These are phyloP conservation scores for Pestalotiopsis sp. DNA, from an alignment of 2,329 filamentous ascomycete genomes.

Conservation along the genomic window DNA sequence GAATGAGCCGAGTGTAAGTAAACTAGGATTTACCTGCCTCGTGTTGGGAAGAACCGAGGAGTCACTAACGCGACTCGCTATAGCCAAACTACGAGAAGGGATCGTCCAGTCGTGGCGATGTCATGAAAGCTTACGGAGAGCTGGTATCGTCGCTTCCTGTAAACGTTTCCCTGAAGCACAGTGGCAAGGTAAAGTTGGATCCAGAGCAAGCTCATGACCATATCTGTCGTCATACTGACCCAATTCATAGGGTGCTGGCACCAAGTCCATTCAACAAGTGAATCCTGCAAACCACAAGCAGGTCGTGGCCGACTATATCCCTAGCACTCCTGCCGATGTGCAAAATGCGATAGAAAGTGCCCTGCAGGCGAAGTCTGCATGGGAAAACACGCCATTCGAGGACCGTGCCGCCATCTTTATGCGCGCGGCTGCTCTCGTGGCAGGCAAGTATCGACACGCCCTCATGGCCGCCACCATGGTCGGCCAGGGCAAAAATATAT, in stretches of 20 bases:
- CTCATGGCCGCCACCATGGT: slow-evolving; percentile 96
- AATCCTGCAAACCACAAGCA: slow-evolving; percentile 82
- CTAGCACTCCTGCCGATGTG: slow-evolving; percentile 30
- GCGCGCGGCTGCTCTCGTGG: slow-evolving; percentile 89
- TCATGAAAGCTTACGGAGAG: not conserved
- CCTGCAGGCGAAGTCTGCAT: slow-evolving; percentile 80
- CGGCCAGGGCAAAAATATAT: slow-evolving; percentile 96
- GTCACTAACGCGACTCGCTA: not conserved
- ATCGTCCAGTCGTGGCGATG: not conserved
- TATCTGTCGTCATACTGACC: not conserved
- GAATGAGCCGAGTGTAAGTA: not conserved
- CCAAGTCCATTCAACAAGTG: slow-evolving; percentile 65
- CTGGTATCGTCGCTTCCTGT: not conserved
- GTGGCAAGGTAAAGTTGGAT: not conserved
- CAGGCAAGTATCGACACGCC: slow-evolving; percentile 92
- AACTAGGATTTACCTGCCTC: no score
- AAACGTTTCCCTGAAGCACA: not conserved
- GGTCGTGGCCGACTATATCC: slow-evolving; percentile 81
- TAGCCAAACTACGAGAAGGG: not conserved
- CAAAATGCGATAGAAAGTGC: slow-evolving; percentile 64
- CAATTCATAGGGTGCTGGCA: slow-evolving; percentile 52
- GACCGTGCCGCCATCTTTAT: slow-evolving; percentile 93
- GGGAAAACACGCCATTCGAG: slow-evolving; percentile 85
- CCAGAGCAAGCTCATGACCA: not conserved
- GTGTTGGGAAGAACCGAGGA: not conserved